These are phyloP conservation scores for Trichoderma endophyticum DNA, from an alignment of 2,329 filamentous ascomycete genomes.

Conservation along the genomic window DNA sequence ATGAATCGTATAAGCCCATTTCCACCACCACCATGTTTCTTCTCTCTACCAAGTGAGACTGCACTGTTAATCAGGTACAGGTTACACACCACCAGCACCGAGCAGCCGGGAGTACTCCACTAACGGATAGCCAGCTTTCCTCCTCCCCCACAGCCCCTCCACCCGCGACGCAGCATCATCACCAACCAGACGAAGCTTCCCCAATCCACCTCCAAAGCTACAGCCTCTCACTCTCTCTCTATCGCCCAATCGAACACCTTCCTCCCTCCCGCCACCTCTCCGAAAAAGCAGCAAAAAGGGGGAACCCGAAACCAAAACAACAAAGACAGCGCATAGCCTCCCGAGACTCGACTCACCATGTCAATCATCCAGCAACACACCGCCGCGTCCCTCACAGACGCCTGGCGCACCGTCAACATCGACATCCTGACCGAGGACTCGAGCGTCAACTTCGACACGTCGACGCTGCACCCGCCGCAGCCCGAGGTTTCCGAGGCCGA, in stretches of 20 bases:
- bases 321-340: background rate
- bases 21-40: background rate
- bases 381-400: slow-evolving; percentile 57
- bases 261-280: background rate
- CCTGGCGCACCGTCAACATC: slow-evolving; percentile 89
- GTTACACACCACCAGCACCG: rapidly evolving
- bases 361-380: slow-evolving; percentile 67
- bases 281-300: background rate
- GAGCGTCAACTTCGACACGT: slow-evolving; percentile 83
- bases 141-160: slow-evolving; percentile 26
- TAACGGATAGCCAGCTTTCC: background rate
- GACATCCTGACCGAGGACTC: slow-evolving; percentile 89
- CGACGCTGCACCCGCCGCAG: slow-evolving; percentile 74
- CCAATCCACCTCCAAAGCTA: slow-evolving; percentile 12
- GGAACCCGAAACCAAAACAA: background rate
- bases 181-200: slow-evolving; percentile 16
- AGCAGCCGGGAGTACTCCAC: background rate
- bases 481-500: slow-evolving; percentile 73
- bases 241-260: background rate
- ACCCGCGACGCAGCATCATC: slow-evolving; percentile 34
- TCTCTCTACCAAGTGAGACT: background rate
- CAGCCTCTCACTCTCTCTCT: background rate
- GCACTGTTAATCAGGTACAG: background rate
- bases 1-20: background rate
- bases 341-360: slow-evolving; percentile 39